Evolutionary conservation across 768 basidiomycete species (phyloP).

Genomic region (Termitomyces sp.): DNA sequence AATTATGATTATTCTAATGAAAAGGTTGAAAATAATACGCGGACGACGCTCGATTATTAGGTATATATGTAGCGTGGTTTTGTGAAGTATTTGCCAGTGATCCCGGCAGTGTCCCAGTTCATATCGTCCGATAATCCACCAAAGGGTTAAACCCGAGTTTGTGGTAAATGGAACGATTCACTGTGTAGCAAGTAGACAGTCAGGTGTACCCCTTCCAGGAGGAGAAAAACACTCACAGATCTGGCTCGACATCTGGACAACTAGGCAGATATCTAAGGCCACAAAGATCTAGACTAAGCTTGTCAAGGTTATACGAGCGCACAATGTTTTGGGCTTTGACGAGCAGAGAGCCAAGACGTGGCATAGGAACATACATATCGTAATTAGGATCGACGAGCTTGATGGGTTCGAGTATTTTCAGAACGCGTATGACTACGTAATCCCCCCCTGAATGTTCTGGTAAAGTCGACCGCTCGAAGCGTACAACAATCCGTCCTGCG

Average conservation of each 20-base stretch:
- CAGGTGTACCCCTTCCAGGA: neutral
- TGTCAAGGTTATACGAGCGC: neutral
- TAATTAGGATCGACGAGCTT: slow-evolving; percentile 9
- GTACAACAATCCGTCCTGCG: slow-evolving; percentile 9
- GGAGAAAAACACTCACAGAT: neutral
- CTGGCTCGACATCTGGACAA: neutral
- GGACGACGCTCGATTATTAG: too few species aligned
- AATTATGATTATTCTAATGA: too few species aligned
- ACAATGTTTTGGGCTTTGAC: too few species aligned
- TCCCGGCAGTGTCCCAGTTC: too few species aligned
- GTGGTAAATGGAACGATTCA: neutral
- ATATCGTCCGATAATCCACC: neutral
- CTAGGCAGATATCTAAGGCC: neutral
- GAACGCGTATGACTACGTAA: slow-evolving; percentile 27
- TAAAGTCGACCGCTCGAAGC: slow-evolving; percentile 13
- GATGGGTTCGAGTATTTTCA: slow-evolving; percentile 11
- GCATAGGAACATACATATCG: neutral
- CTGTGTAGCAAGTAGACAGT: neutral
- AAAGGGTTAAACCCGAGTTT: neutral
- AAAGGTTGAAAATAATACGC: too few species aligned
- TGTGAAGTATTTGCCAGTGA: too few species aligned
- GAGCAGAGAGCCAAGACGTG: neutral
- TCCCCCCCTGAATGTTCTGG: slow-evolving; percentile 24
- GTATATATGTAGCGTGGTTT: too few species aligned
- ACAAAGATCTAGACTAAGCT: too few species aligned